Percentiles rank a stretch among this genome's conserved stretches.
Conservation (phyloP, 108 stramenopile genomes). For the Aurantiochytrium sp. region DNA sequence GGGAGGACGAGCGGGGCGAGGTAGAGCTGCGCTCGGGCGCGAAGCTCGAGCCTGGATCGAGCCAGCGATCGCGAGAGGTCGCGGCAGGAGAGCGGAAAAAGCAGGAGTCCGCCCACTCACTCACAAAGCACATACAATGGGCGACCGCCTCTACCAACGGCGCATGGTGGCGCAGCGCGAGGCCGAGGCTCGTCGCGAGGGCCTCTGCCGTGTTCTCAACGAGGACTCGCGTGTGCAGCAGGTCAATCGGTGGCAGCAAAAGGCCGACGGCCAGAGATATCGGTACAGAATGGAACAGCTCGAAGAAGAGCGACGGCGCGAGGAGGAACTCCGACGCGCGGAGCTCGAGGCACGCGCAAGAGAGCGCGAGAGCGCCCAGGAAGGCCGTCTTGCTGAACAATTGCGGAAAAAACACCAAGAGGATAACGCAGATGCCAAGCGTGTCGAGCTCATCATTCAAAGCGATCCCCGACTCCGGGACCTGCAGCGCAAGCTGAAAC, state of each 20-base stretch:
- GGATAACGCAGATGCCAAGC: background rate
- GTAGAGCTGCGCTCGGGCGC: too few relatives aligned
- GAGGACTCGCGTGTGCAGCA: conserved; percentile 19
- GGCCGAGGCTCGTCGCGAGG: background rate
- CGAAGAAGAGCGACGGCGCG: conserved; percentile 13
- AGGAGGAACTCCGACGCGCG: background rate
- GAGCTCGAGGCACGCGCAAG: background rate
- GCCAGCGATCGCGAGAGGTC: background rate
- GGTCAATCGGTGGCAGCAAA: background rate
- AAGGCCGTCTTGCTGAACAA: background rate
- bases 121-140: background rate
- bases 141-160: background rate
- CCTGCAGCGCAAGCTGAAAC: conserved; percentile 8
- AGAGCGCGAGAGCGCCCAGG: background rate
- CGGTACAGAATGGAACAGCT: background rate
- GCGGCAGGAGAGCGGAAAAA: background rate
- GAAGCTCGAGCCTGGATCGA: too few relatives aligned
- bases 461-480: background rate
- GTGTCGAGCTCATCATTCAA: conserved; percentile 12
- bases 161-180: conserved; percentile 18
- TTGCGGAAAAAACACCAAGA: background rate
- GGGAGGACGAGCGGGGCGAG: too few relatives aligned
- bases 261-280: background rate
- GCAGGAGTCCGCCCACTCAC: background rate
- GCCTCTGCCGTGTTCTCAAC: background rate